phyloP scores from a whole-genome alignment of 2,329 filamentous ascomycete species.

The Fusarium sublunatum region DNA sequence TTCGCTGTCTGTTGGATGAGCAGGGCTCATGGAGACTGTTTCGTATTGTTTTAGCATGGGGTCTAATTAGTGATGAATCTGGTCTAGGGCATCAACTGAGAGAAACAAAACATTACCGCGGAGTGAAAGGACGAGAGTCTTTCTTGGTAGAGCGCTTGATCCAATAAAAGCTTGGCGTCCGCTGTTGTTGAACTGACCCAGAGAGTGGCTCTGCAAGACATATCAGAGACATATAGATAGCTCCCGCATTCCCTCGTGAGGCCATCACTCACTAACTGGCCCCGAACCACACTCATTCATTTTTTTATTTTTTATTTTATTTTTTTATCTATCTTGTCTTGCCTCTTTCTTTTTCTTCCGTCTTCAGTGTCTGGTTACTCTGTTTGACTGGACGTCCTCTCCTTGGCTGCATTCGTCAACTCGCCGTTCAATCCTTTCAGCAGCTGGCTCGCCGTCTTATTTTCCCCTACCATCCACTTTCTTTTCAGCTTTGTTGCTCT shows the following conservation, averaged over 20 bases:
- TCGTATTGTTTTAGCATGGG: conserved; percentile 27
- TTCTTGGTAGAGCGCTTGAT: conserved; percentile 1
- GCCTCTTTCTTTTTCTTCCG: conserved; percentile 8
- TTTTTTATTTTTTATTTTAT: no score
- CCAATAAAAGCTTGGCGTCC: conserved; percentile 24
- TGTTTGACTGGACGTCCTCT: conserved; percentile 10
- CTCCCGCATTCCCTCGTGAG: conserved; percentile 43
- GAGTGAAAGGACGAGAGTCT: background rate
- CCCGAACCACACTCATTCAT: conserved; percentile 25
- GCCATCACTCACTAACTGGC: conserved; percentile 20
- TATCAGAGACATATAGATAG: conserved; percentile 44
- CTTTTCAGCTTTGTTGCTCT: conserved; percentile 1
- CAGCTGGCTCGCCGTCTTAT: conserved; percentile 45
- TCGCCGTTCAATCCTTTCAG: conserved; percentile 51
- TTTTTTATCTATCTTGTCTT: no score
- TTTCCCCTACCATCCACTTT: conserved; percentile 16
- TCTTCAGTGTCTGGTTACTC: conserved; percentile 43
- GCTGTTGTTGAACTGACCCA: background rate
- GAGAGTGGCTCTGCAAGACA: conserved; percentile 6
- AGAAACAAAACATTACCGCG: conserved; percentile 5
- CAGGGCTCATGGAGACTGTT: conserved; percentile 19
- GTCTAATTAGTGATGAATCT: conserved; percentile 5
- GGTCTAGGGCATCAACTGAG: conserved; percentile 19
- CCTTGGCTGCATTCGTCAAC: conserved; percentile 32
- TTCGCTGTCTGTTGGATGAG: background rate